A percentile compares a stretch with the other conserved stretches of the same genome.
phyloP scores from a whole-genome alignment of 805 yeast genomes.

The Candida orba region DNA sequence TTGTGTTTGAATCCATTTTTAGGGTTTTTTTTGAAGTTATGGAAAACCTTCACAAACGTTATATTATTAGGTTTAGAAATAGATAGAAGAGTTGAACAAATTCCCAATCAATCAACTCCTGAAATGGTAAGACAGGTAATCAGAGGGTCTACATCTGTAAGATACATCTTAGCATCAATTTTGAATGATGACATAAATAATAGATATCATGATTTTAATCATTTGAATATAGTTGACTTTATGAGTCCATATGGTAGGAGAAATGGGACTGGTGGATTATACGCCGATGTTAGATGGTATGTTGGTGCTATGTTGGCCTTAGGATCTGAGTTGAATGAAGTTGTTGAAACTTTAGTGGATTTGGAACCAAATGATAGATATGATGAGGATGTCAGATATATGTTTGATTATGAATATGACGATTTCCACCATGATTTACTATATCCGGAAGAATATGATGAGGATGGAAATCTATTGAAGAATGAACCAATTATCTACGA shows the following conservation, averaged over 20 bases:
- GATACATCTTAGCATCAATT: conserved; percentile 55
- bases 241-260: conserved; percentile 63
- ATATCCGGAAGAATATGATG: conserved; percentile 20
- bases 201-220: conserved; percentile 48
- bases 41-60: conserved; percentile 61
- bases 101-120: conserved; percentile 29
- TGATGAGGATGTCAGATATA: conserved; percentile 61
- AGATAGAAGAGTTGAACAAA: conserved; percentile 43
- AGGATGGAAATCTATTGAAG: conserved; percentile 8
- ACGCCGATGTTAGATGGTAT: conserved; percentile 50
- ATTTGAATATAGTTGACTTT: conserved; percentile 51
- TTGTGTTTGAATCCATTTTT: conserved; percentile 55
- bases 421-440: conserved; percentile 30
- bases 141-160: conserved; percentile 56
- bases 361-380: conserved; percentile 55
- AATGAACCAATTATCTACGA: conserved; percentile 18
- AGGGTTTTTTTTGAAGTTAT: conserved; percentile 46
- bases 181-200: conserved; percentile 41
- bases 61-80: conserved; percentile 54
- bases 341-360: conserved; percentile 47
- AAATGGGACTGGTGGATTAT: conserved; percentile 51
- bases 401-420: conserved; percentile 50
- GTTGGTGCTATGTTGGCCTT: conserved; percentile 48
- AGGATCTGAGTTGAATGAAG: conserved; percentile 40
- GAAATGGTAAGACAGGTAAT: conserved; percentile 40